A percentile compares a stretch with the other conserved stretches of the same genome.
These are phyloP conservation scores for Rhytidhysteron rufulum DNA, from an alignment of 2,329 filamentous ascomycete genomes.

Conservation along the genomic window DNA sequence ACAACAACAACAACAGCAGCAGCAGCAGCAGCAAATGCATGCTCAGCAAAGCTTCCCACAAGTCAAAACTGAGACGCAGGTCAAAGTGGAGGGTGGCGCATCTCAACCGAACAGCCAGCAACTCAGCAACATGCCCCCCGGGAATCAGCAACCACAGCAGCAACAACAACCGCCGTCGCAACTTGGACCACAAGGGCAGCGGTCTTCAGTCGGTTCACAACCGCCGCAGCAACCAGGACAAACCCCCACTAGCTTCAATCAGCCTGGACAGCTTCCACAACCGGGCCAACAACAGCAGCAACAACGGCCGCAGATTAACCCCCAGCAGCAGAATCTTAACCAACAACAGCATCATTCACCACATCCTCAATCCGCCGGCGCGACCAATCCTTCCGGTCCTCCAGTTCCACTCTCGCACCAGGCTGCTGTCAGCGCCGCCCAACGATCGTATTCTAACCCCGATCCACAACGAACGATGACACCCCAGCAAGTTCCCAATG, in stretches of 20 bases:
- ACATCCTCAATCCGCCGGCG: slow-evolving; percentile 33
- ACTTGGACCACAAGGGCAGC: slow-evolving; percentile 7
- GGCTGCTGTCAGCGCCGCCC: slow-evolving; percentile 42
- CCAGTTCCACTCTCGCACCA: slow-evolving; percentile 42
- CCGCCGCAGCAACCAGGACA: slow-evolving; percentile 25
- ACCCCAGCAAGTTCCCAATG: slow-evolving; percentile 25
- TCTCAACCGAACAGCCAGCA: slow-evolving; percentile 19
- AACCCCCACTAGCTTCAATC: slow-evolving; percentile 18
- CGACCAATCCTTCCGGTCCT: slow-evolving; percentile 21
- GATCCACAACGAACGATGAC: slow-evolving; percentile 31
- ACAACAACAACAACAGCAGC: slow-evolving; percentile 11
- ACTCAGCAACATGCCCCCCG: slow-evolving; percentile 19
- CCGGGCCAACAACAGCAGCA: slow-evolving; percentile 21
- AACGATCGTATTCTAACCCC: slow-evolving; percentile 33
- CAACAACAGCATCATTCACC: slow-evolving; percentile 35
- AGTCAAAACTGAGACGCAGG: slow-evolving; percentile 31
- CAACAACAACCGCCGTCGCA: slow-evolving; percentile 13
- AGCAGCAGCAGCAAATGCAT: slow-evolving; percentile 5
- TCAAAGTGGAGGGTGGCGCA: slow-evolving; percentile 33
- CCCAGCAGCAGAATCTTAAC: slow-evolving; percentile 31
- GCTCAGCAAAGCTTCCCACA: slow-evolving; percentile 17
- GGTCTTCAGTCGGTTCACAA: slow-evolving; percentile 20
- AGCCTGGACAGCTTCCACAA: slow-evolving; percentile 19
- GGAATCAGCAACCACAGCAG: slow-evolving; percentile 17
- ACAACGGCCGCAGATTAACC: slow-evolving; percentile 34